Evolutionary conservation across 2,329 filamentous ascomycete genomes (phyloP), one percentile per base, ranked within the genome.

Genomic region (Pseudogymnoascus sp.): DNA sequence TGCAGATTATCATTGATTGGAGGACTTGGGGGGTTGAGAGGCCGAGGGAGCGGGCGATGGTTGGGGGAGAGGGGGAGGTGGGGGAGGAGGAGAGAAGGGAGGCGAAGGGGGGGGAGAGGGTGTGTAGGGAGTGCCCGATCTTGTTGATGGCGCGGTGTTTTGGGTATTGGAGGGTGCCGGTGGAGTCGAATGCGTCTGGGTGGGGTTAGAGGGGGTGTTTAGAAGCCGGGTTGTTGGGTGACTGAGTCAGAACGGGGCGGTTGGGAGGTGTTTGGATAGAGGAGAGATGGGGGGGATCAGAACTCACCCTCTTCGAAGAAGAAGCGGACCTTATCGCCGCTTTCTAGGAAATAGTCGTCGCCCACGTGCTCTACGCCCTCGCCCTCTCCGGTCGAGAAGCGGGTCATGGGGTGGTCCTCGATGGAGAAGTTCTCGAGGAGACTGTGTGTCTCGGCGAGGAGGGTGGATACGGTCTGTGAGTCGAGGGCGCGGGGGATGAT

Each of bases 1-100:
- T 99, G 84, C 92, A 97, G 70, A 99, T 97, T 28, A 97, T 83
- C 95, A 99, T 99, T 74, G 89, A 95, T 80, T 99, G 95, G 62
- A 99, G 80, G 65, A 82, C 84, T 61, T 67, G 66, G 75, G 81
- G 74, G 85, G 88, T 64, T 74, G 75, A 38, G 75, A 72, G 76
- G 0, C 76, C 75, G 44, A 77, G 73, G 11, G 82, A 84, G 40
- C 85, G 80, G 0, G 75, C 74, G 13, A 79, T 74, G 50, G 76
- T 72, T 28, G 26, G 26, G 26, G 26, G 26, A 3, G 71, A 68
- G 1, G 72, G 71, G 15, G 69, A 69, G 10, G 47, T 21, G 4
- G 70, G 82, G 81, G 35, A 82, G 74, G 26, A 73, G 67, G 65
- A 65, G 47, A 85, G 76, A 19, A 87, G 77, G 1, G 74, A 68